Conservation (phyloP, 176 grass and related monocot genomes). For the Puya raimondii region DNA sequence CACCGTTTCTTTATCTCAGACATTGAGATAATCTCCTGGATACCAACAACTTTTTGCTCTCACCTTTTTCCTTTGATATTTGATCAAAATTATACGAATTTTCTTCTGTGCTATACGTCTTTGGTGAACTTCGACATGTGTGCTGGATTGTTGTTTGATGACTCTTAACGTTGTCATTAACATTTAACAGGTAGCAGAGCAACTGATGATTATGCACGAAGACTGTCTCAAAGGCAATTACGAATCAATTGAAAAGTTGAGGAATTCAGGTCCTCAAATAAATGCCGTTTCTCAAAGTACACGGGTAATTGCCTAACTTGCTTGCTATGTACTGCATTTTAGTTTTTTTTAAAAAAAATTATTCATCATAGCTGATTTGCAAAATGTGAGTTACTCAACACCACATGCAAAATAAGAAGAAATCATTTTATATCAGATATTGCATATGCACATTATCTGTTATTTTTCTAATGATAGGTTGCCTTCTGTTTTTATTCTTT, state of each 20-base stretch:
- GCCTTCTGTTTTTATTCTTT: no score
- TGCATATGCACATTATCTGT: no score
- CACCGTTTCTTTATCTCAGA: no score
- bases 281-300: conserved; percentile 76
- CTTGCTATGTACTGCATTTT: background rate
- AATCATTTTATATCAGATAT: no score
- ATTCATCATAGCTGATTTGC: background rate
- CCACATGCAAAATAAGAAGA: no score
- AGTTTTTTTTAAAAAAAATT: background rate
- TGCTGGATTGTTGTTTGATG: background rate
- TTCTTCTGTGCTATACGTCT: background rate
- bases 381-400: background rate
- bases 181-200: conserved; percentile 47
- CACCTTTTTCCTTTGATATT: conserved; percentile 10
- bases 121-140: background rate
- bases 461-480: no score
- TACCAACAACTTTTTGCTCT: no score
- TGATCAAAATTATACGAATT: conserved; percentile 14
- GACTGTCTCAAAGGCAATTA: conserved; percentile 54
- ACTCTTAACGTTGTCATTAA: background rate
- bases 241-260: conserved; percentile 53
- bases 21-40: no score
- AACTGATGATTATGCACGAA: conserved; percentile 82
- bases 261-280: conserved; percentile 23
- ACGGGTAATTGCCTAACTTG: conserved; percentile 16